Evolutionary conservation across 2,329 filamentous ascomycete species (phyloP).

Genomic region (Colletotrichum magnum): DNA sequence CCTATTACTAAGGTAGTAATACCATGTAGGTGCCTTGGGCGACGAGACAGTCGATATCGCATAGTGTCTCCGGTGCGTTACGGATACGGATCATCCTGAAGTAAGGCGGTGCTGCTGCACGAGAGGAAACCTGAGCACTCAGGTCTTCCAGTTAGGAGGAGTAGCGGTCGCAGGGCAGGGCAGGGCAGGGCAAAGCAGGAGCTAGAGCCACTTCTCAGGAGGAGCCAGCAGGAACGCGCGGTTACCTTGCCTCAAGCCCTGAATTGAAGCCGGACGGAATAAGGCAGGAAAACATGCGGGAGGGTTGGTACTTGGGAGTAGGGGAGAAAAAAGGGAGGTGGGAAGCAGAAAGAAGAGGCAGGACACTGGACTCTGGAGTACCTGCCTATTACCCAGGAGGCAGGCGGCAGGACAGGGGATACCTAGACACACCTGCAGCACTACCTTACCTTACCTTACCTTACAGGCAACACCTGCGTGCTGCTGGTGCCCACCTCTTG

Average conservation of each 20-base stretch:
- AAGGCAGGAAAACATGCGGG: no score
- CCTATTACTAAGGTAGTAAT: no score
- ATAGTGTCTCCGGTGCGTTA: no score
- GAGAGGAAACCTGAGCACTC: no score
- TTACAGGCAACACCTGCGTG: slow-evolving; percentile 1
- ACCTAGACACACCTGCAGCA: slow-evolving; percentile 9
- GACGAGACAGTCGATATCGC: no score
- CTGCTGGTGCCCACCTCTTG: not conserved
- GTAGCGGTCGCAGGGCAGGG: not conserved
- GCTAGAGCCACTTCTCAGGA: slow-evolving; percentile 8
- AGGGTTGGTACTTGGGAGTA: not conserved
- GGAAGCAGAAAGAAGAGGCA: slow-evolving; percentile 2
- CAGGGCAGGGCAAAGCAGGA: slow-evolving; percentile 1
- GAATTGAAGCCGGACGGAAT: no score
- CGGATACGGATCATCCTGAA: not conserved
- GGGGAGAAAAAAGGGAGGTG: not conserved
- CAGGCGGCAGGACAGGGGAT: slow-evolving; percentile 8
- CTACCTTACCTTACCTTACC: not conserved
- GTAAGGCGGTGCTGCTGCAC: not conserved
- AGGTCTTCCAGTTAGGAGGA: not conserved
- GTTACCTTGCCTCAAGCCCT: not conserved
- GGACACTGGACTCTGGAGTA: not conserved
- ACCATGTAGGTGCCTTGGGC: not conserved
- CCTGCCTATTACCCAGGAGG: not conserved
- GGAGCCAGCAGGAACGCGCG: slow-evolving; percentile 4